Conservation (phyloP, 805 yeast genomes). For the Kodamaea sagamina region DNA sequence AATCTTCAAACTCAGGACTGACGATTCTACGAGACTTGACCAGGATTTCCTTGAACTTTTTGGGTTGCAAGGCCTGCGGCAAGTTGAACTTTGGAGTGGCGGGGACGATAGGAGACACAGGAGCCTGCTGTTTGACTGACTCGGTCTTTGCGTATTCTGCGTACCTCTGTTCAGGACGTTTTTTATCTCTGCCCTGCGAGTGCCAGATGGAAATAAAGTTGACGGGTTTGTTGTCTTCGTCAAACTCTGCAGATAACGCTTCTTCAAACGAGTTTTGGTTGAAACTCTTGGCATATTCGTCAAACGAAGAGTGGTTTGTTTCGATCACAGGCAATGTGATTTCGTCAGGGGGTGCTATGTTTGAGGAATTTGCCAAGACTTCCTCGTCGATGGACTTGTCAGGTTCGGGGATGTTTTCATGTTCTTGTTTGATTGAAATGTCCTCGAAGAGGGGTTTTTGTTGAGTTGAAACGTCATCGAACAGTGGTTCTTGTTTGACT, state of each 20-base stretch:
- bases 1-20: slow-evolving; percentile 44
- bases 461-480: no score
- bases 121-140: background rate
- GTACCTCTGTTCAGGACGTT: slow-evolving; percentile 1
- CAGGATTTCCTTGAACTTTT: slow-evolving; percentile 42
- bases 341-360: slow-evolving; percentile 37
- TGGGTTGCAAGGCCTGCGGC: slow-evolving; percentile 30
- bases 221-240: slow-evolving; percentile 29
- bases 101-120: background rate
- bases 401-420: background rate
- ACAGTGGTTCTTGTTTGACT: slow-evolving; percentile 1
- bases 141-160: slow-evolving; percentile 1
- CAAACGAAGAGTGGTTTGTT: slow-evolving; percentile 41
- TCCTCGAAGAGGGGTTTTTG: no score
- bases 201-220: slow-evolving; percentile 46
- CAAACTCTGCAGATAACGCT: slow-evolving; percentile 44
- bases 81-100: slow-evolving; percentile 17
- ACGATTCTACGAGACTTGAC: slow-evolving; percentile 45
- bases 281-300: slow-evolving; percentile 27
- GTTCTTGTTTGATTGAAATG: background rate
- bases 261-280: slow-evolving; percentile 39
- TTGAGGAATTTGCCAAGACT: slow-evolving; percentile 46
- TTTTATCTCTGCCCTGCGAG: slow-evolving; percentile 24
- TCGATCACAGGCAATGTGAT: slow-evolving; percentile 44
- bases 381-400: slow-evolving; percentile 7